Conservation (phyloP, 139 green algal species). For the Gonium pectorale region DNA sequence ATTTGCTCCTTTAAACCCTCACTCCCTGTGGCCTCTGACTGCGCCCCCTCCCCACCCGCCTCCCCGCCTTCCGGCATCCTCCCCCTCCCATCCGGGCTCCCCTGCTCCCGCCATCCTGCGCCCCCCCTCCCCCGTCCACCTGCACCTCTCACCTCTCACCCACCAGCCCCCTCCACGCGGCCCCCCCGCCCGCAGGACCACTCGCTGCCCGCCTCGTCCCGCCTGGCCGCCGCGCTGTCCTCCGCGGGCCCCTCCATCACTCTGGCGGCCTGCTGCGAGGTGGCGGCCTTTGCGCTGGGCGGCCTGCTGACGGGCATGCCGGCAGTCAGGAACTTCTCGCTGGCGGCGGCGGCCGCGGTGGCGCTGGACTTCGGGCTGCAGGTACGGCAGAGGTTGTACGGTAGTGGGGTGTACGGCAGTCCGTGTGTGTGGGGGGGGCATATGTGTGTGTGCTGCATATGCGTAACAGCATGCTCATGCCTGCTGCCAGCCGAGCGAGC, state of each 20-base stretch:
- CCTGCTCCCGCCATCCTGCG: too few relatives aligned
- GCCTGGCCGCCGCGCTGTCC: slow-evolving; percentile 79
- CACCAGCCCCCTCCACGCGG: not conserved
- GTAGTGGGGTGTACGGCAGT: too few relatives aligned
- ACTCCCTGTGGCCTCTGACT: not conserved
- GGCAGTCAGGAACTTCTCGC: slow-evolving; percentile 87
- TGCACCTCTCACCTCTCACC: not conserved
- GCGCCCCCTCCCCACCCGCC: not conserved
- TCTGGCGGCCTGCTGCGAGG: slow-evolving; percentile 81
- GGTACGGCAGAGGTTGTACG: slow-evolving; percentile 62
- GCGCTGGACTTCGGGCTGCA: slow-evolving; percentile 88
- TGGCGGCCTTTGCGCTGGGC: slow-evolving; percentile 82
- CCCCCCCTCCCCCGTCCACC: too few relatives aligned
- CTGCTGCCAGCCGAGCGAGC: too few relatives aligned
- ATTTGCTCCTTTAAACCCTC: not conserved
- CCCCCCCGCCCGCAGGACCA: slow-evolving; percentile 45
- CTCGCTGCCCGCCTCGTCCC: slow-evolving; percentile 64
- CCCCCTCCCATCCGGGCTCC: not conserved
- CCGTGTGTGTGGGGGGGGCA: too few relatives aligned
- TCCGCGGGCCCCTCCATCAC: slow-evolving; percentile 88
- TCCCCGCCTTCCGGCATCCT: not conserved
- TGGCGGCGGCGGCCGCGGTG: slow-evolving; percentile 87
- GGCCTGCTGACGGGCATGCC: slow-evolving; percentile 82
- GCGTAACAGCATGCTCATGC: too few relatives aligned
- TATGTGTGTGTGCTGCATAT: too few relatives aligned